Percentiles rank a stretch among this genome's conserved stretches.
Conservation (phyloP, 768 basidiomycete species). For the Sarcodon sp. region DNA sequence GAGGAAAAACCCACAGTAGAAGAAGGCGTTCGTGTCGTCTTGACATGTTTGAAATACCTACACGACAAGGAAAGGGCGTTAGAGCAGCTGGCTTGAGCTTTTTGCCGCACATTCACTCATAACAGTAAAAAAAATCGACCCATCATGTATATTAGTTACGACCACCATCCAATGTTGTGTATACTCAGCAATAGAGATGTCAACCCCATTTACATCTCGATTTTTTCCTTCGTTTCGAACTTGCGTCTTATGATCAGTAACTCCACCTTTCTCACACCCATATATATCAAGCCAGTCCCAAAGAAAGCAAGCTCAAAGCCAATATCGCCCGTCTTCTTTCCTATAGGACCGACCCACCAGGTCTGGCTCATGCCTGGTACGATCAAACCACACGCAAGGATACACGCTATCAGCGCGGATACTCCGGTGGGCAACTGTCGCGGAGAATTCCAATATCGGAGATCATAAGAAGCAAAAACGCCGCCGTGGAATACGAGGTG, state of each 20-base stretch:
- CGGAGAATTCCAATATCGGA: conserved; percentile 40
- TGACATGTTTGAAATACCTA: conserved; percentile 18
- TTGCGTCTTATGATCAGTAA: conserved; percentile 7
- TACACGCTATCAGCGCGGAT: conserved; percentile 42
- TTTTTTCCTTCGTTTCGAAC: background rate
- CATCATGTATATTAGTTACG: no score
- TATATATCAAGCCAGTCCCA: conserved; percentile 32
- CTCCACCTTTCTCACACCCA: conserved; percentile 34
- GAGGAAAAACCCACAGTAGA: conserved; percentile 31
- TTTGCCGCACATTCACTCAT: no score
- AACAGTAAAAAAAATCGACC: no score
- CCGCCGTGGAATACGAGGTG: conserved; percentile 51
- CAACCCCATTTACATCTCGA: no score
- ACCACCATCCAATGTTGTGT: no score
- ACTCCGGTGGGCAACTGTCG: conserved; percentile 43
- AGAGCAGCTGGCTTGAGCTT: background rate
- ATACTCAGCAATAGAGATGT: no score
- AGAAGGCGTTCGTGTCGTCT: conserved; percentile 33
- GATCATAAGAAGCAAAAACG: conserved; percentile 34
- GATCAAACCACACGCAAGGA: conserved; percentile 39
- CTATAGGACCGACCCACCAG: conserved; percentile 64
- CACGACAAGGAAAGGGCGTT: conserved; percentile 10
- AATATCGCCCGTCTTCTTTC: conserved; percentile 51
- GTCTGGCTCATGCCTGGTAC: conserved; percentile 60
- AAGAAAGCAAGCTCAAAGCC: conserved; percentile 52